Evolutionary conservation across 306 rosid genomes (phyloP), one percentile per base, ranked within the genome.

Genomic region (Castanea mollissima): DNA sequence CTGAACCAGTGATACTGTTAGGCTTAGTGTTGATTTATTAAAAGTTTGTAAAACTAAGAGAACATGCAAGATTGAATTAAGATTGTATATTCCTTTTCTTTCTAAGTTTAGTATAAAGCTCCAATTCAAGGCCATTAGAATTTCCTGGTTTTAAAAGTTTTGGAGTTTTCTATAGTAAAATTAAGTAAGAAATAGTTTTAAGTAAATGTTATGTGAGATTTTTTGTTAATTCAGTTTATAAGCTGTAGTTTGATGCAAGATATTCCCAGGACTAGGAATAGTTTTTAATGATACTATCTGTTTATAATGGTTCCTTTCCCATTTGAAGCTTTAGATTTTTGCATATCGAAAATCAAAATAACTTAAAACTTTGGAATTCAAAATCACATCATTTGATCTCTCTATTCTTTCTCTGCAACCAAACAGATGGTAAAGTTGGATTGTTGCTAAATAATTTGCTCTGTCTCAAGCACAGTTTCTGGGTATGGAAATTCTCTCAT

Each of bases 401-500:
- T 3, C 9, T 14, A 21, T 54, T 51, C 23, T 54, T 73, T 55
- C 3, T 7, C 62, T 49, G 8, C 16, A 23, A 44, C 23, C 75
- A 21, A 15, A 35, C 25, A 52, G 65, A 80, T 64, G 29, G 76
- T 73, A 16, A 32, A 71, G 76, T 55, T 67, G 56, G 55, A 77
- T 76, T 80, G 27, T 20, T 74, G 9, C 74, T 85, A 73, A 84
- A 65, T 80, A 41, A n/a, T 69, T 79, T 81, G 38, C 23, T 82
- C n/a, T 78, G 74, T 31, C 32, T 84, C 84, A 91, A 92, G 41
- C 32, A 18, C 18, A 77, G 25, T 31, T 84, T 46, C n/a, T 80
- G 78, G 91, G 55, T 55, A 92, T 94, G 98, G 97, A 94, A 81
- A 73, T 85, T 83, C 88, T 94, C 73, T 88, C 89, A 1, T 91